phyloP scores from a whole-genome alignment of 345 rosid species.

The Xanthoceras sorbifolium region DNA sequence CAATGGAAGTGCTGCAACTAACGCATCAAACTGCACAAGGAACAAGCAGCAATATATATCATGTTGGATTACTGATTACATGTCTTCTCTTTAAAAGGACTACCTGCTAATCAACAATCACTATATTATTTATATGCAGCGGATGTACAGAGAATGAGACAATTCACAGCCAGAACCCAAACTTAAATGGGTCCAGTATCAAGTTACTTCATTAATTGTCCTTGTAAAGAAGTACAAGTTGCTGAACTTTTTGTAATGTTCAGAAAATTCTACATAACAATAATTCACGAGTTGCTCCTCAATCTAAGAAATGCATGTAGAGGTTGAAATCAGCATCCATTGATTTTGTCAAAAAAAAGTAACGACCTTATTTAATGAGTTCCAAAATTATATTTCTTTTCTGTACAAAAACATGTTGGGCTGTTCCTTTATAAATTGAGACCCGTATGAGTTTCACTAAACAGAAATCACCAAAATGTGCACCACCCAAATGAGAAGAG shows the following conservation, averaged over 20 bases:
- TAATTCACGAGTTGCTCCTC: neutral
- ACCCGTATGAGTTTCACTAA: neutral
- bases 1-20: conserved; percentile 89
- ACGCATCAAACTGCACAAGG: conserved; percentile 73
- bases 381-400: neutral
- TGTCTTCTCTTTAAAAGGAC: neutral
- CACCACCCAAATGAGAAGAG: neutral
- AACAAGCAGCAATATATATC: conserved; percentile 3
- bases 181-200: neutral
- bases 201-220: neutral
- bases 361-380: neutral
- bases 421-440: neutral
- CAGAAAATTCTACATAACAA: neutral
- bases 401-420: neutral
- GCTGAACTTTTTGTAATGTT: neutral
- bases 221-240: neutral
- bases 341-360: neutral
- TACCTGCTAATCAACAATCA: neutral
- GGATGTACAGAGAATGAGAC: neutral
- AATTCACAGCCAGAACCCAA: neutral
- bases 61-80: neutral
- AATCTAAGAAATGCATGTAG: neutral
- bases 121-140: neutral
- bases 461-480: neutral
- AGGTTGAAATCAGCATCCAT: neutral